A percentile compares a stretch with the other conserved stretches of the same genome.
Evolutionary conservation across 306 rosid genomes (phyloP).

Genomic region (Carpinus viminea): DNA sequence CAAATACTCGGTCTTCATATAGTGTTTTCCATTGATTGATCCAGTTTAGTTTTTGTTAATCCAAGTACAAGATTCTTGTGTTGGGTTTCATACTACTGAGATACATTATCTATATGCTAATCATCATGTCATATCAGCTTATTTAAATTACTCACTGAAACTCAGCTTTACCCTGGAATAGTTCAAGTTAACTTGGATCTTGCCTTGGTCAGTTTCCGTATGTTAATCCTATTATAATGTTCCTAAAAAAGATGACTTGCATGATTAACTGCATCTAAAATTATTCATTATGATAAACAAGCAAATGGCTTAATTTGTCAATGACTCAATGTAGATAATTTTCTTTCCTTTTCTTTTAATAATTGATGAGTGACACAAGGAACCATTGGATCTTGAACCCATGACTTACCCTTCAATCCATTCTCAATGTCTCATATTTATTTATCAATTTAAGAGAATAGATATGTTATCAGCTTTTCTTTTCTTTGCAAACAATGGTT

Average conservation of each 20-base stretch:
- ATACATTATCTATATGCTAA: neutral
- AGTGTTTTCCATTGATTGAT: neutral
- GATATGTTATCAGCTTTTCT: neutral
- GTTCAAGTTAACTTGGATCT: neutral
- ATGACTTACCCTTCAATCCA: neutral
- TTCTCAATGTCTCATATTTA: neutral
- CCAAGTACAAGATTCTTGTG: neutral
- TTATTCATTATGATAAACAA: neutral
- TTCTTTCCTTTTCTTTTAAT: neutral
- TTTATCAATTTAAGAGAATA: neutral
- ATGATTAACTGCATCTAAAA: neutral
- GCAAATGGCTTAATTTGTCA: neutral
- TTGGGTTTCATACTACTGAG: neutral
- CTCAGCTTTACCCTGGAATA: neutral
- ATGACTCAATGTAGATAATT: neutral
- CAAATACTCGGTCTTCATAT: neutral
- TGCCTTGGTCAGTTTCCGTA: neutral
- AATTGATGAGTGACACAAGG: neutral
- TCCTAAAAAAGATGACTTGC: neutral
- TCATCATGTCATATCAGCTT: neutral
- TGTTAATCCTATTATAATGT: neutral
- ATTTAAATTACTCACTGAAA: neutral
- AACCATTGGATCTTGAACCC: neutral
- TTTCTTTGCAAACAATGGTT: conserved; percentile 10
- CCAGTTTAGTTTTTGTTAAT: neutral